Evolutionary conservation across 2,329 filamentous ascomycete species (phyloP), one percentile per base, ranked within the genome.

Genomic region (Fusarium sp.): DNA sequence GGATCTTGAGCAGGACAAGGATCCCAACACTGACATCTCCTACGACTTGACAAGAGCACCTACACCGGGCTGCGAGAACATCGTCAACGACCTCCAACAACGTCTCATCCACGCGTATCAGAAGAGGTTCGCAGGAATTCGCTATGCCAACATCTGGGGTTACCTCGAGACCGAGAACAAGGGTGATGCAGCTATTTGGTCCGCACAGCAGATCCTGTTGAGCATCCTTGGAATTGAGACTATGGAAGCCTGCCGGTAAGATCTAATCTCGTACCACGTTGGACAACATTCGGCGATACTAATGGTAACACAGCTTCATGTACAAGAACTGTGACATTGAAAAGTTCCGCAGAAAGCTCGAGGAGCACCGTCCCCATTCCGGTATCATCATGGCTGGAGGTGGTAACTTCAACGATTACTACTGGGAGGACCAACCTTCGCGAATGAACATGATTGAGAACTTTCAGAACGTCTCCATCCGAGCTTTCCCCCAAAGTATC

Each of bases 131-230:
- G 42, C 60, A 14, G 71, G 71, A 43, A 68, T 73, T 36, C 69
- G 71, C 26, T 72, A 73, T 21, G 69, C 68, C 59, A 72, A 73
- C 64, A 73, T 73, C 53, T 73, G 70, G 70, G 71, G 71, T 23
- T 73, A 73, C 47, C 70, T 73, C n/a, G 69, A 73, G 58, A 73
- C 70, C 4, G 70, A 72, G 62, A 73, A 73, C 69, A 73, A 73
- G 70, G 71, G 71, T 40, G 71, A 73, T 39, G 70, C 70, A 36
- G 70, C 71, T 42, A 73, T 73, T 36, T 73, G 71, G 71, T 70
- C 70, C n/a, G 71, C 70, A 23, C 71, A 73, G 45, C 71, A 73
- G 56, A 73, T 73, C 21, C 53, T 73, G 20, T 48, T 73, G 30
- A 69, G 63, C 43, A 73, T 70, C 12, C 71, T 73, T 32, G 71